Evolutionary conservation across 139 green algal species (phyloP).

Genomic region (Chlorella vulgaris): DNA sequence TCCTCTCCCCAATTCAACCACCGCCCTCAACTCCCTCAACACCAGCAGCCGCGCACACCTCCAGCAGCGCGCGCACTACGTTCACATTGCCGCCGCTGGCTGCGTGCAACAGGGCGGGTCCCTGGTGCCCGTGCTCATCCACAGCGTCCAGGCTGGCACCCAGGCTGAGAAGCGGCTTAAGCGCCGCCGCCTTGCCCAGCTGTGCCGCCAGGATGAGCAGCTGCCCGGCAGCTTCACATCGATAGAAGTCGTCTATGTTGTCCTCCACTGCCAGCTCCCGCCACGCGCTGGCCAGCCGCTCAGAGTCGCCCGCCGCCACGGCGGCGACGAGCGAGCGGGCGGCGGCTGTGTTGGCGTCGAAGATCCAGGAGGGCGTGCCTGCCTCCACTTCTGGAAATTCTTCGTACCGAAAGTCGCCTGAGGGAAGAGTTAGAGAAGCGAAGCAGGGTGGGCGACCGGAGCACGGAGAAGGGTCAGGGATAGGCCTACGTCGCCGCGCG

Average conservation of each 20-base stretch:
- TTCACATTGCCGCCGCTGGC: constrained; percentile 7
- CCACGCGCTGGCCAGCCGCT: neutral
- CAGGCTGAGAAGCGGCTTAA: constrained; percentile 10
- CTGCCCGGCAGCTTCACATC: constrained; percentile 18
- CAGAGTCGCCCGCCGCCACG: constrained; percentile 3
- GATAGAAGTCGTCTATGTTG: constrained; percentile 29
- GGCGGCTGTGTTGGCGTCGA: constrained; percentile 20
- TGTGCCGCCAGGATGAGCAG: constrained; percentile 33
- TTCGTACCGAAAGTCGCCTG: constrained; percentile 29
- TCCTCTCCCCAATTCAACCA: neutral
- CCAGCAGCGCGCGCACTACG: constrained; percentile 22
- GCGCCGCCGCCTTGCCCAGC: constrained; percentile 12
- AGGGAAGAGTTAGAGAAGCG: neutral
- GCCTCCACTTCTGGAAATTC: constrained; percentile 19
- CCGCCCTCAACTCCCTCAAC: neutral
- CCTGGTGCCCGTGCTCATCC: constrained; percentile 27
- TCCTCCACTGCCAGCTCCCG: constrained; percentile 11
- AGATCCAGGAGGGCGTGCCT: constrained; percentile 16
- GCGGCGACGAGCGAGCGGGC: constrained; percentile 8
- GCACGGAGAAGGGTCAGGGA: neutral
- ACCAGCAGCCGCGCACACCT: neutral
- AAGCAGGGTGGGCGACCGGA: neutral
- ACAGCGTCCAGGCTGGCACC: constrained; percentile 14
- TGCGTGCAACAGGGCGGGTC: constrained; percentile 20
- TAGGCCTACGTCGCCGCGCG: too few relatives aligned